phyloP scores from a whole-genome alignment of 768 basidiomycete genomes.

The Mycena indigotica region DNA sequence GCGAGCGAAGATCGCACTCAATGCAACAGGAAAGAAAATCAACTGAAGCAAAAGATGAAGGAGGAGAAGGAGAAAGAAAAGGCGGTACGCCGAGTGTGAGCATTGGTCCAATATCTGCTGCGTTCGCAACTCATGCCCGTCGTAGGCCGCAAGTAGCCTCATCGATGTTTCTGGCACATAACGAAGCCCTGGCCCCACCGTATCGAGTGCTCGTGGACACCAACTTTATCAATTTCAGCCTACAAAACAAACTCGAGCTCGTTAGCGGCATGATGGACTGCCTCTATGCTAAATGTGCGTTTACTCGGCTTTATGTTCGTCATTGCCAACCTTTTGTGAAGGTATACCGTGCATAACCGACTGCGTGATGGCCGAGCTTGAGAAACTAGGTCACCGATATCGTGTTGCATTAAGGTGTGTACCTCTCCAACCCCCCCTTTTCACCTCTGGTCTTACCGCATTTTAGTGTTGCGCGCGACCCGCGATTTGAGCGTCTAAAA shows the following conservation, averaged over 20 bases:
- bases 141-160: constrained; percentile 82
- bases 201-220: constrained; percentile 98
- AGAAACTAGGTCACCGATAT: constrained; percentile 95
- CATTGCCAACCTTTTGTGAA: constrained; percentile 31
- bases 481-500: constrained; percentile 89
- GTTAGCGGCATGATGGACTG: constrained; percentile 99
- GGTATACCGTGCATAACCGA: constrained; percentile 99
- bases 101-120: constrained; percentile 18
- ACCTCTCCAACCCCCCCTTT: background rate
- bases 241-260: constrained; percentile 97
- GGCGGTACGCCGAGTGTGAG: constrained; percentile 78
- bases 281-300: constrained; percentile 91
- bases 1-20: constrained; percentile 6
- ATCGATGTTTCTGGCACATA: constrained; percentile 92
- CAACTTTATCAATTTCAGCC: constrained; percentile 98
- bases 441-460: no score
- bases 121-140: constrained; percentile 6
- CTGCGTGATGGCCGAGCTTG: constrained; percentile 97
- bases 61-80: constrained; percentile 80
- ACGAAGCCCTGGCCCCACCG: constrained; percentile 93
- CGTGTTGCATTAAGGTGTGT: constrained; percentile 89
- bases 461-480: constrained; percentile 92
- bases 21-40: constrained; percentile 83
- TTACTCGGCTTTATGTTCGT: background rate
- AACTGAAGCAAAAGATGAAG: constrained; percentile 85